Evolutionary conservation across 2,329 filamentous ascomycete genomes (phyloP).

Genomic region (Trichoderma sp.): DNA sequence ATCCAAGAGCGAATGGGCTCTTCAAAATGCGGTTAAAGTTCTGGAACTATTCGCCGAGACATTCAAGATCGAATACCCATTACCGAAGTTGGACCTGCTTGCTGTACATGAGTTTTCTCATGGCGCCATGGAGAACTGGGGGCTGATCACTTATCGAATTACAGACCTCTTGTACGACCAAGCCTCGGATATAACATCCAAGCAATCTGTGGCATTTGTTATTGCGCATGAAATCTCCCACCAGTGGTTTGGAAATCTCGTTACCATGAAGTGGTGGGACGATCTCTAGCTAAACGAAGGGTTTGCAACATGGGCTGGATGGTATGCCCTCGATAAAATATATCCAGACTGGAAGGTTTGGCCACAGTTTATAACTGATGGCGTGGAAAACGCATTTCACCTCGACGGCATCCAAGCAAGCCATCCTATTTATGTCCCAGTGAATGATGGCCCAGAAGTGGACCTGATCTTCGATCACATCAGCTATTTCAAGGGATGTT

Average conservation of each 20-base stretch:
- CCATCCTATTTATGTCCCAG: constrained; percentile 94
- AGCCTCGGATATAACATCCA: constrained; percentile 85
- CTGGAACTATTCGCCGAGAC: constrained; percentile 97
- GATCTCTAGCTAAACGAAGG: constrained; percentile 94
- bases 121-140: constrained; percentile 96
- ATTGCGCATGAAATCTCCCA: constrained; percentile 97
- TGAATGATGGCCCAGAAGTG: constrained; percentile 89
- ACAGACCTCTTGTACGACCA: constrained; percentile 94
- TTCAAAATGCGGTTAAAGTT: constrained; percentile 88
- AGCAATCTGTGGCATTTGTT: constrained; percentile 92
- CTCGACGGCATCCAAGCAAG: constrained; percentile 89
- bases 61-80: constrained; percentile 88
- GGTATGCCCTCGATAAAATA: constrained; percentile 86
- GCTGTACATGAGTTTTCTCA: constrained; percentile 90
- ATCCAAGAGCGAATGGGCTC: constrained; percentile 84
- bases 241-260: constrained; percentile 94
- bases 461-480: constrained; percentile 98
- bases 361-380: constrained; percentile 95
- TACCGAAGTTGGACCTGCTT: constrained; percentile 88
- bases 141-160: constrained; percentile 91
- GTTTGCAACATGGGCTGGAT: constrained; percentile 97
- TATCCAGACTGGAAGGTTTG: constrained; percentile 98
- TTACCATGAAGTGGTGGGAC: constrained; percentile 97
- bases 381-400: constrained; percentile 86
- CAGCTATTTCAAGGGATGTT: constrained; percentile 94